phyloP scores from a whole-genome alignment of 257 asterid genomes.

The Craterostigma plantagineum region DNA sequence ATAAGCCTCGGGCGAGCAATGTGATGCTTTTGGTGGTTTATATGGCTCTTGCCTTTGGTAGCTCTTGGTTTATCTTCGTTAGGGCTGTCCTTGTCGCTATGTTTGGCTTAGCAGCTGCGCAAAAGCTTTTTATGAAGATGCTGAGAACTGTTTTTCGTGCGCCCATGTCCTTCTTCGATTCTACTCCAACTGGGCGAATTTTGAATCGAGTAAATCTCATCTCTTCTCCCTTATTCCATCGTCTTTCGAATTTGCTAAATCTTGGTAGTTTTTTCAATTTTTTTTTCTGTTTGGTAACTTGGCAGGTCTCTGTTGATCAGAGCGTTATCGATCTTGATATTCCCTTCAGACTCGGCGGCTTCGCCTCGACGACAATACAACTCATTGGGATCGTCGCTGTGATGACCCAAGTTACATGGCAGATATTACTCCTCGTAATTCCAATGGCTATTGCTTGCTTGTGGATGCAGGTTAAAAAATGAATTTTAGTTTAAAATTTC shows the following conservation, averaged over 20 bases:
- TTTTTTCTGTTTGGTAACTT: constrained; percentile 17
- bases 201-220: constrained; percentile 75
- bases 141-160: constrained; percentile 60
- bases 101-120: constrained; percentile 95
- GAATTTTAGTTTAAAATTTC: no score
- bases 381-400: constrained; percentile 92
- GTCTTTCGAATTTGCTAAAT: no score
- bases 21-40: constrained; percentile 68
- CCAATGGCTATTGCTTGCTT: constrained; percentile 98
- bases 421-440: constrained; percentile 75
- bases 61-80: constrained; percentile 81
- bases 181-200: constrained; percentile 91
- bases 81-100: constrained; percentile 95
- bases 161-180: constrained; percentile 96
- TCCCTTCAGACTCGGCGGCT: constrained; percentile 99
- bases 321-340: constrained; percentile 98
- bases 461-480: constrained; percentile 90
- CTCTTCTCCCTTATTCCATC: no score
- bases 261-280: not conserved
- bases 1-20: constrained; percentile 52
- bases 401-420: constrained; percentile 97
- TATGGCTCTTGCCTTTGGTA: constrained; percentile 94
- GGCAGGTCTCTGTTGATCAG: constrained; percentile 92
- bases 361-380: constrained; percentile 98
- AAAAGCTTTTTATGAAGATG: constrained; percentile 71